Base-by-base conservation (phyloP, 2,329 filamentous ascomycete genomes). In the Penicillium psychrosexuale region DNA sequence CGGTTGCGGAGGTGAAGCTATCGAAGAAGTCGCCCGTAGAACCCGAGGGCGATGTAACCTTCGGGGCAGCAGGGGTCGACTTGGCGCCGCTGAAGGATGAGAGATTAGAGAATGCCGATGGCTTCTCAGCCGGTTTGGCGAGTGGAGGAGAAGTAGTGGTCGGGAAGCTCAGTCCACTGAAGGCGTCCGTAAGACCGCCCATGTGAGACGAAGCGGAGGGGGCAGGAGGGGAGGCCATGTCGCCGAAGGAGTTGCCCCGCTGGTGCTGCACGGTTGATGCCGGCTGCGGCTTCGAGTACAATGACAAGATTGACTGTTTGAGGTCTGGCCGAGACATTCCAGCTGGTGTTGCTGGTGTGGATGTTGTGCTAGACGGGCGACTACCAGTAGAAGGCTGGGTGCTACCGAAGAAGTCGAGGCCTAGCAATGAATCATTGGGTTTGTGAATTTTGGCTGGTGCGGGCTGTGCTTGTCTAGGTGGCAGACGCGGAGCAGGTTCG, bases 281-380 rank as follows among this genome's bases (percentile, higher is more conserved):
- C 52, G 84, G 79, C 64, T 89, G 88, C n/a, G 90, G 85, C 68
- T 91, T 89, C 1, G 91, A 91, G 70, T 99, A 99, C 15, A 99
- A 82, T 8, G 94, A 99, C 46, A 99, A 77, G 57, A 99, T 99
- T 2, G 93, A 97, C 74, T 97, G 93, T 76, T 99, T 99, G 57
- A 99, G 79, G 70, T 99, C 94, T 3, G 93, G 92, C 58, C 94
- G 83, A 43, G 91, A 95, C 64, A 89, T 86, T 12, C 82, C 81
- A 17, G 79, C 79, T 3, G 81, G 71, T 5, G 82, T 80, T 27
- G 69, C 68, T 43, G 83, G 77, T 12, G 86, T 83, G 17, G 87
- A 85, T 5, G 87, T 83, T 19, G 90, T 91, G 75, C 90, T 96
- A 6, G 90, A 84, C n/a, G 92, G 89, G 50, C 91, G 84, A 50